These are phyloP conservation scores for Musa acuminata DNA, from an alignment of 176 grass and related monocot species.

Conservation along the genomic window DNA sequence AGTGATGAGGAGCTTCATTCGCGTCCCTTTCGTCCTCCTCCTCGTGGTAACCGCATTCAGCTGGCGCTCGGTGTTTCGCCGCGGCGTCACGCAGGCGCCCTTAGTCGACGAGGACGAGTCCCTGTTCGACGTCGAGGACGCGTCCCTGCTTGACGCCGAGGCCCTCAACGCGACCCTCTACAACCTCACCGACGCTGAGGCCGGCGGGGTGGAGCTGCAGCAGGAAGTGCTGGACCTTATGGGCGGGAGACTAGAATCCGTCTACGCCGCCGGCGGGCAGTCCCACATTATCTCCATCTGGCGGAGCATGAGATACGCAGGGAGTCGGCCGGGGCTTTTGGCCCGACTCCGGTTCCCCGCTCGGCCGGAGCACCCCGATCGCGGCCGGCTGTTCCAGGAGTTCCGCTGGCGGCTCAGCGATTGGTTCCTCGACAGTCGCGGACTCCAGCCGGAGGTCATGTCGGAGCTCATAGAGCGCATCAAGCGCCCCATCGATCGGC, in stretches of 20 bases:
- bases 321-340: neutral
- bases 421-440: slow-evolving; percentile 12
- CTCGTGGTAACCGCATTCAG: slow-evolving; percentile 15
- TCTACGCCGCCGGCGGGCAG: slow-evolving; percentile 7
- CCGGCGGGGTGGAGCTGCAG: neutral
- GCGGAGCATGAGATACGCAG: neutral
- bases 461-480: slow-evolving; percentile 13
- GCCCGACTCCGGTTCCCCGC: slow-evolving; percentile 19
- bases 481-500: slow-evolving; percentile 24
- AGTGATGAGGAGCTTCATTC: slow-evolving; percentile 26
- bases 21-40: slow-evolving; percentile 14
- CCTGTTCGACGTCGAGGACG: neutral
- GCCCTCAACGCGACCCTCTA: slow-evolving; percentile 2
- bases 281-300: slow-evolving; percentile 20
- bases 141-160: neutral
- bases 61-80: neutral
- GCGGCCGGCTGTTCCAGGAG: slow-evolving; percentile 5
- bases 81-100: neutral
- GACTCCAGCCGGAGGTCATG: slow-evolving; percentile 5
- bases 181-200: slow-evolving; percentile 17
- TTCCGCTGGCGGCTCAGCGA: slow-evolving; percentile 15
- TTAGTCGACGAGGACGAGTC: too few relatives aligned
- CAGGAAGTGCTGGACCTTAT: slow-evolving; percentile 34
- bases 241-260: slow-evolving; percentile 8
- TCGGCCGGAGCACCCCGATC: slow-evolving; percentile 11